Base-by-base conservation (phyloP, 176 grass and related monocot species). In the Carex parvula region DNA sequence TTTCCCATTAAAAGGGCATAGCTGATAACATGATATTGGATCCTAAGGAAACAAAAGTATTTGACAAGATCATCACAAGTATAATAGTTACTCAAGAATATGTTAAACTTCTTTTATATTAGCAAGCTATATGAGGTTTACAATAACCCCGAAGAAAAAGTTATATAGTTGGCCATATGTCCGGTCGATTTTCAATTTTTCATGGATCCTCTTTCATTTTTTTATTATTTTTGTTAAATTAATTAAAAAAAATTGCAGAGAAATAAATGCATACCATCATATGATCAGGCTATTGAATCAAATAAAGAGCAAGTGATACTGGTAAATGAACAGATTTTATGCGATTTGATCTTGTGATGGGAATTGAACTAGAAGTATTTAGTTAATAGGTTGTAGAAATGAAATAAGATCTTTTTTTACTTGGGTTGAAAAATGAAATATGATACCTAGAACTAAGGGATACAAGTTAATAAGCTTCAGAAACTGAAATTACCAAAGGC, bases 1-100 rank as follows among this genome's bases (percentile, higher is more conserved):
- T 79, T 84, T 91, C 88, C 81, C 59, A n/a, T 90, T 85, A 63
- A 89, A 88, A 80, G 88, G 80, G 67, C 84, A 79, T n/a, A 86
- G 61, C 60, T 82, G 80, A 60, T 82, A 82, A 13, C 90, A 88
- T 35, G 91, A 81, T 79, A 89, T 60, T 77, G 95, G 88, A 89
- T 85, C 88, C 95, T 98, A 78, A 50, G 21, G 46, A 75, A 75
- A 16, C 8, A 46, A 73, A 73, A 73, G 2, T 20, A 73, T 50
- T 73, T 73, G 17, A 75, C 46, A 75, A 54, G 71, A 75, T 75
- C 12, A 53, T 53, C 53, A 75, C 4, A 75, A 53, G 53, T 75
- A 54, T 12, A 26, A 24, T 66, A 12, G 41, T 75, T 29, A 54
- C 21, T 53, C 21, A 24, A 15, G 1, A 53, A 53, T 53, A 75